Base-by-base conservation (phyloP, 2,329 filamentous ascomycete genomes). In the Fusarium chuoi region DNA sequence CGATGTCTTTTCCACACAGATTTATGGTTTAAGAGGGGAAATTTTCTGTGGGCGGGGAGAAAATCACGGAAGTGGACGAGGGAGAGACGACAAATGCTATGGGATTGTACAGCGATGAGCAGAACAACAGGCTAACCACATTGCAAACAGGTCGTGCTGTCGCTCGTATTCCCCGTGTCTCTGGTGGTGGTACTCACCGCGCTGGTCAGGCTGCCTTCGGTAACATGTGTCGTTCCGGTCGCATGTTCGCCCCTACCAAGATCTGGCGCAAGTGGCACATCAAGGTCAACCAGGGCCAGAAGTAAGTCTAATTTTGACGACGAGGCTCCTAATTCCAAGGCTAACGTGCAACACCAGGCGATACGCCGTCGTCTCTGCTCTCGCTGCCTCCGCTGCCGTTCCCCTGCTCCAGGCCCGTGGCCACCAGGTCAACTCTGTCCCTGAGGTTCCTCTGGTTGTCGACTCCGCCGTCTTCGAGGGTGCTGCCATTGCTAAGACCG, bases 181-280 rank as follows among this genome's bases (percentile, higher is more conserved):
- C 96, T 85, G 96, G 96, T 92, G 96, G 96, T 90, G 96, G 96
- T 94, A 99, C 96, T 86, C 96, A 99, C 93, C 96, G 96, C 91
- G 96, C 96, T 84, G 96, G 96, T 90, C 96, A 99, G 91, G 96
- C 96, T 87, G 96, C 96, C 81, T 99, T 98, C 88, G 96, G 96
- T 94, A 99, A 99, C 94, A 95, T 96, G 95, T 99, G 96, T 90
- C 95, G 96, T 87, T 98, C 96, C 85, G 96, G 97, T 90, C 96
- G 96, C 89, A 99, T 99, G 96, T 99, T 99, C 89, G 96, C 96
- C 81, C 96, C 96, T 80, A 99, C 96, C 88, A 99, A 99, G 93
- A 93, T 98, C 89, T 99, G 96, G 97, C 92, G 96, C 87, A 98
- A 98, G 91, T 99, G 96, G 97, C 96, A 99, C 91, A 91, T 98